phyloP scores from a whole-genome alignment of 2,329 filamentous ascomycete genomes.

The Diaporthe citrichinensis region DNA sequence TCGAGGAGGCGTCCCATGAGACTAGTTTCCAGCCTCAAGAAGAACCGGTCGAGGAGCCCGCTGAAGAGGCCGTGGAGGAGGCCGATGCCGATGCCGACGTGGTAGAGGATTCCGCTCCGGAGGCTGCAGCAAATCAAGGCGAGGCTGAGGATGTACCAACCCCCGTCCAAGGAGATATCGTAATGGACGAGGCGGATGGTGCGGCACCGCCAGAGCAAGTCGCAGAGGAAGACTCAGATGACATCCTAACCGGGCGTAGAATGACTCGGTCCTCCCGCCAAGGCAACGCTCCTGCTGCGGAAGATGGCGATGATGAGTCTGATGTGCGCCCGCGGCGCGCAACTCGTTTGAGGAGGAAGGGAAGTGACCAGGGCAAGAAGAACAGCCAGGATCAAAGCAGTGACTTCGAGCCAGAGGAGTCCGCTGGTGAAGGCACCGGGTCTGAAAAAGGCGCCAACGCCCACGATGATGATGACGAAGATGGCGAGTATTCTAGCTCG shows the following conservation, averaged over 20 bases:
- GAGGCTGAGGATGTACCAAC: slow-evolving; percentile 44
- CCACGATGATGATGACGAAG: slow-evolving; percentile 58
- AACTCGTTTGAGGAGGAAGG: slow-evolving; percentile 35
- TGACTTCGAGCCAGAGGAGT: slow-evolving; percentile 74
- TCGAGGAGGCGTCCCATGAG: slow-evolving; percentile 69
- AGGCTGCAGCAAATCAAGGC: slow-evolving; percentile 42
- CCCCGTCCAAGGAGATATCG: slow-evolving; percentile 32
- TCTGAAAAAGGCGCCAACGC: slow-evolving; percentile 48
- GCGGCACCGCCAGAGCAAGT: slow-evolving; percentile 50
- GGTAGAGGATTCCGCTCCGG: slow-evolving; percentile 41
- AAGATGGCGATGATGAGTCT: slow-evolving; percentile 45
- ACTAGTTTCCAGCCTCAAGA: slow-evolving; percentile 50
- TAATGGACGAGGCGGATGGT: slow-evolving; percentile 50
- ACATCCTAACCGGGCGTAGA: slow-evolving; percentile 47
- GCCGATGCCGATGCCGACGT: slow-evolving; percentile 41
- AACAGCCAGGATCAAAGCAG: slow-evolving; percentile 68
- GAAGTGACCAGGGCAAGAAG: slow-evolving; percentile 57
- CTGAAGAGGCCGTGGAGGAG: slow-evolving; percentile 11
- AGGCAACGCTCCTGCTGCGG: slow-evolving; percentile 46
- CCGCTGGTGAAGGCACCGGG: slow-evolving; percentile 64
- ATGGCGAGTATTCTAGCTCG: slow-evolving; percentile 64
- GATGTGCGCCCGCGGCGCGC: slow-evolving; percentile 39
- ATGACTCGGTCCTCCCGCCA: slow-evolving; percentile 39
- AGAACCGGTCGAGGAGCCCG: slow-evolving; percentile 52
- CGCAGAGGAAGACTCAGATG: slow-evolving; percentile 53